Base-by-base conservation (phyloP, 164 flowering plant genomes). In the Dillenia suffruticosa region DNA sequence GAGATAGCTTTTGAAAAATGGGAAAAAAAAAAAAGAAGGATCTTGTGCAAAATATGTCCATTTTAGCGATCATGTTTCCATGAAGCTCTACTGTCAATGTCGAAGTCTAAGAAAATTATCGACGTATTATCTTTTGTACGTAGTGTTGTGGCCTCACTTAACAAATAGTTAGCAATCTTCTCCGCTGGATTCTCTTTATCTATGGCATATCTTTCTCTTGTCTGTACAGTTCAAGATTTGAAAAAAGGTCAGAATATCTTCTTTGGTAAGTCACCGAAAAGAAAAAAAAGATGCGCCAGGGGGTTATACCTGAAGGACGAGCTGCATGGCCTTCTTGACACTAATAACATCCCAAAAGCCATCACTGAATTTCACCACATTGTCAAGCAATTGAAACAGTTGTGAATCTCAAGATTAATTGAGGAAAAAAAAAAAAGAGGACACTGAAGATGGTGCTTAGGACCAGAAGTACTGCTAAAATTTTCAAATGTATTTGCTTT, bases 281-380 rank as follows among this genome's bases (percentile, higher is more conserved):
- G 9, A 16, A 9, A 16, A 44, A 56, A 9, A 48, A 53, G 45
- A 32, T 32, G 40, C n/a, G n/a, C n/a, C n/a, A 4, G 14, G 12
- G 45, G 2, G 24, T 14, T 12, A 19, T 73, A 94, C 99, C 96
- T 95, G 92, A 59, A 74, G 70, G 45, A 84, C 85, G 52, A 92
- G 83, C 72, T 95, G 96, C 57, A 73, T 40, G 46, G 92, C 92
- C 66, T 89, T 95, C 80, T 78, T 95, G 7, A 63, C 55, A 51
- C 84, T 79, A 47, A 95, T 66, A 44, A 95, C 99, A 72, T 95
- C 99, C 99, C 99, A 95, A 49, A 95, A 87, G 59, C 99, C 97
- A 70, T 95, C 99, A 72, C 99, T 92, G 83, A 76, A 75, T 62
- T 57, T 55, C 49, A 10, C 53, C 53, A 68, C 16, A 45, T 47